Percentiles rank a stretch among this genome's conserved stretches.
These are phyloP conservation scores for Alternaria rosae DNA, from an alignment of 2,329 filamentous ascomycete species.

Conservation along the genomic window DNA sequence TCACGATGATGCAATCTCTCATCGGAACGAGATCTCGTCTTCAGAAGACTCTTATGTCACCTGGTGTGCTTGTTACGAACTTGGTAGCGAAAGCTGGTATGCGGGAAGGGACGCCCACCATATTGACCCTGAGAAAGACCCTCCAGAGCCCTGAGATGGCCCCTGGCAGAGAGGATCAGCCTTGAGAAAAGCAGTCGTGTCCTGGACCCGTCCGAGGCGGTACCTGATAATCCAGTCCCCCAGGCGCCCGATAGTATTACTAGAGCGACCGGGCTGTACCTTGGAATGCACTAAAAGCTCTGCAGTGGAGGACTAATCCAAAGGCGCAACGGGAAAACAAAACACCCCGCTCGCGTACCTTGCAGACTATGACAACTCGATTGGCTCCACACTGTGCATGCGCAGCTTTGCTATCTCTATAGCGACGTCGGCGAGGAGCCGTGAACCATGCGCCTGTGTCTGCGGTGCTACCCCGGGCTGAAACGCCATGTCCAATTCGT, in stretches of 20 bases:
- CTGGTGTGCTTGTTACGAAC: background rate
- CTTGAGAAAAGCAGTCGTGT: slow-evolving; percentile 6
- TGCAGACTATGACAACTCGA: slow-evolving; percentile 1
- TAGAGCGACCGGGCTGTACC: background rate
- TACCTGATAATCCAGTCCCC: background rate
- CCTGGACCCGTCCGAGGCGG: background rate
- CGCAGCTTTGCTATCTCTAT: slow-evolving; percentile 11
- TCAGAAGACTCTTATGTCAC: background rate
- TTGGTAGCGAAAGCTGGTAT: background rate
- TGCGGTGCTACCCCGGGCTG: slow-evolving; percentile 15
- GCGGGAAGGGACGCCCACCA: background rate
- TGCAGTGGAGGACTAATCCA: slow-evolving; percentile 8
- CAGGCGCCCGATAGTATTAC: background rate
- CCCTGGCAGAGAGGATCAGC: background rate
- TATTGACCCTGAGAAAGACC: slow-evolving; percentile 3
- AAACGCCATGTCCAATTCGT: slow-evolving; percentile 11
- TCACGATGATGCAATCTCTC: background rate
- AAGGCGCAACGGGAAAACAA: slow-evolving; percentile 2
- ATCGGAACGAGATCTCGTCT: background rate
- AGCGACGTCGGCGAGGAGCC: slow-evolving; percentile 17
- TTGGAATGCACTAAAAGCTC: slow-evolving; percentile 2
- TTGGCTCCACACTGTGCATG: slow-evolving; percentile 1
- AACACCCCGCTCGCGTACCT: slow-evolving; percentile 10
- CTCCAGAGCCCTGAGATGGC: background rate
- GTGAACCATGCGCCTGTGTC: slow-evolving; percentile 10